Base-by-base conservation (phyloP, 148 eudicot genomes). In the Tetragonia tetragonoides region DNA sequence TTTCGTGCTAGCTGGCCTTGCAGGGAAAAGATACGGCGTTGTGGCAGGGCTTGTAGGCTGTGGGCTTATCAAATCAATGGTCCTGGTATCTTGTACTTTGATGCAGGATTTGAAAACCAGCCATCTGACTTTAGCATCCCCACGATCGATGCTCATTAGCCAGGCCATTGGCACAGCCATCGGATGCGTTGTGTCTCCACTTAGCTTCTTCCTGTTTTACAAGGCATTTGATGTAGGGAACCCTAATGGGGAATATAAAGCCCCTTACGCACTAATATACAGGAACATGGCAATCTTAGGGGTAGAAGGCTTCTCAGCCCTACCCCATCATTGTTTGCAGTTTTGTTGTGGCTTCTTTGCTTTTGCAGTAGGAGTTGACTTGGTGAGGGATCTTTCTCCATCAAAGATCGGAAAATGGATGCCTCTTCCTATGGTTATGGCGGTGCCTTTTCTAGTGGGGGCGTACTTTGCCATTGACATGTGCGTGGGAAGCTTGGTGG, bases 371-470 rank as follows among this genome's bases (percentile, higher is more conserved):
- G 7, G 40, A 17, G 89, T 88, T 34, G 91, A 91, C 80, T 76
- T 91, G 71, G n/a, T 75, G 20, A 87, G 97, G 56, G 97, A 93
- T 41, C 39, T 78, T 10, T 63, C 76, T 5, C 91, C 93, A 0
- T 62, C 78, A 63, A 87, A 69, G 37, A 39, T 90, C 3, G 91
- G 91, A 8, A 87, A 78, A 73, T 90, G 86, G 88, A 57, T 87
- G 10, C 99, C 97, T 0, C 88, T 91, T 21, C 99, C 97, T 5
- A 95, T 90, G 93, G 97, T 88, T 0, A 93, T 95, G 97, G 97
- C 97, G 3, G 97, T 95, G 74, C 99, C 99, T 11, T 95, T 95
- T 74, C 84, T 92, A 0, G 94, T 91, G 37, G 99, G 99, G 44
- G 99, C 91, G 7, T 85, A 84, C 75, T 91, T 95, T 82, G 96